Evolutionary conservation across 495 filamentous ascomycete genomes (phyloP).

Genomic region (Durotheca rogersii): DNA sequence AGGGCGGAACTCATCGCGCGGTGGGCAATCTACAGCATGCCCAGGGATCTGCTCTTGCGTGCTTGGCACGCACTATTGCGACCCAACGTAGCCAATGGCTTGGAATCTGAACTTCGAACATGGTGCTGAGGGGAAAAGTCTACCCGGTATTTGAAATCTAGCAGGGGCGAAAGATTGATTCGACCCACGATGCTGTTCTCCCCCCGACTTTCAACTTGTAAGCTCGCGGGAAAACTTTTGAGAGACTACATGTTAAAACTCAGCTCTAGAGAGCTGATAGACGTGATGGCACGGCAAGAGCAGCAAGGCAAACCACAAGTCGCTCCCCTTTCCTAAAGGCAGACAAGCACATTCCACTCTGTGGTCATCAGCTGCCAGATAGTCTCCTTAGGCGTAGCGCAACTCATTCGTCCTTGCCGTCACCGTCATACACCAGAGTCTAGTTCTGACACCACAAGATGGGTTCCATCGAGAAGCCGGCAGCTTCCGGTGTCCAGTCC

Average conservation of each 20-base stretch:
- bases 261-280: neutral
- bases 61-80: neutral
- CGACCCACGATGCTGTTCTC: neutral
- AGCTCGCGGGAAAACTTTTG: neutral
- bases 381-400: neutral
- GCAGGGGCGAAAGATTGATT: neutral
- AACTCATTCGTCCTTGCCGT: neutral
- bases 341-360: neutral
- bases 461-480: neutral
- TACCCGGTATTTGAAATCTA: neutral
- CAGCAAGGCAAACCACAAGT: neutral
- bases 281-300: neutral
- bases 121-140: neutral
- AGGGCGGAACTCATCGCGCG: neutral
- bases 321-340: neutral
- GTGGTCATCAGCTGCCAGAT: neutral
- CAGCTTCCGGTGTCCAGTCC: neutral
- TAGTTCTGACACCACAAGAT: neutral
- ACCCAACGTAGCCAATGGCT: neutral
- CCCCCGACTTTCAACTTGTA: neutral
- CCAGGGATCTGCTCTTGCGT: neutral
- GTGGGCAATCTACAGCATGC: neutral
- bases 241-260: conserved; percentile 1
- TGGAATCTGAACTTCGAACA: neutral
- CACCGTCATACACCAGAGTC: neutral